Percentiles rank a stretch among this genome's conserved stretches.
phyloP scores from a whole-genome alignment of 2,329 filamentous ascomycete species.

The Aspergillus eucalypticola region DNA sequence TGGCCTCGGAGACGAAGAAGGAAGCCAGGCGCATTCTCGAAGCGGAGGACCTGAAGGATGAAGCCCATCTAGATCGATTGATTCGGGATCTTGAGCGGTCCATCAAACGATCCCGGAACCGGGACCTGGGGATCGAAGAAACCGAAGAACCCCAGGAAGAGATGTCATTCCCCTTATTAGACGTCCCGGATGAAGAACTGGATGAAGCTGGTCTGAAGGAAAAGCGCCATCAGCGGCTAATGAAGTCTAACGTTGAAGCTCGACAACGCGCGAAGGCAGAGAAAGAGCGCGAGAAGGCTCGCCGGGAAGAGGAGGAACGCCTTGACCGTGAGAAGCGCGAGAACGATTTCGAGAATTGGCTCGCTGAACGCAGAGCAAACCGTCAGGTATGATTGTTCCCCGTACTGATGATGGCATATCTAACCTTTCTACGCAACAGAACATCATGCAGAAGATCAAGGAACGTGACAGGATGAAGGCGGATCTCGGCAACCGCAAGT shows the following conservation, averaged over 20 bases:
- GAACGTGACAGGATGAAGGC: conserved; percentile 90
- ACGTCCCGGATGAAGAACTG: conserved; percentile 85
- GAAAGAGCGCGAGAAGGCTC: conserved; percentile 88
- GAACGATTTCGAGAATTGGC: conserved; percentile 82
- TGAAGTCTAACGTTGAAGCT: conserved; percentile 94
- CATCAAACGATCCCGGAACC: conserved; percentile 86
- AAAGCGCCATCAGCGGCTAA: conserved; percentile 85
- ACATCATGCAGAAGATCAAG: conserved; percentile 79
- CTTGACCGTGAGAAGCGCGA: conserved; percentile 80
- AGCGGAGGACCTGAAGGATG: conserved; percentile 88
- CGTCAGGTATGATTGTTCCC: conserved; percentile 51
- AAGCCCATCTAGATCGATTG: conserved; percentile 77
- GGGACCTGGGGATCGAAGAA: conserved; percentile 87
- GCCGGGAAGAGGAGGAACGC: conserved; percentile 78
- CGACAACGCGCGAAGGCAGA: conserved; percentile 91
- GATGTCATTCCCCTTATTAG: conserved; percentile 81
- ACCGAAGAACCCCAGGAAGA: conserved; percentile 74
- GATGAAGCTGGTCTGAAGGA: conserved; percentile 89
- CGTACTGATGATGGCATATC: neutral
- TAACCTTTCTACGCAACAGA: conserved; percentile 43
- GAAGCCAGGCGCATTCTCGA: conserved; percentile 84
- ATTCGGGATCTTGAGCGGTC: conserved; percentile 89
- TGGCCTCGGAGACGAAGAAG: conserved; percentile 82
- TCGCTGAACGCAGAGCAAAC: conserved; percentile 75
- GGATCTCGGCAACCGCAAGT: conserved; percentile 94